These are phyloP conservation scores for Pistacia atlantica DNA, from an alignment of 345 rosid species.

Conservation along the genomic window DNA sequence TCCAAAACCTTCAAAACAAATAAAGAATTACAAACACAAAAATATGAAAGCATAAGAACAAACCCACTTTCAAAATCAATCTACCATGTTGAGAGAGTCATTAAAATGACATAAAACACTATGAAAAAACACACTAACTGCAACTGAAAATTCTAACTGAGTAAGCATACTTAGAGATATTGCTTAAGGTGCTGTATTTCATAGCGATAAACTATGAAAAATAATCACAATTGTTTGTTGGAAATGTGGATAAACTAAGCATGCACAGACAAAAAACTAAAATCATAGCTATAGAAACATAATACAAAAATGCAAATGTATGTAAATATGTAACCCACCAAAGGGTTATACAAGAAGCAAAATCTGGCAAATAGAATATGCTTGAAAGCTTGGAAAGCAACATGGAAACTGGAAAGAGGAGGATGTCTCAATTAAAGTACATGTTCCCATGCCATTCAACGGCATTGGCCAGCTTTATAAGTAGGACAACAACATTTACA, in stretches of 20 bases:
- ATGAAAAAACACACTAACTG: too few relatives aligned
- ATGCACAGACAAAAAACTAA: neutral
- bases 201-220: neutral
- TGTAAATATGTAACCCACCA: neutral
- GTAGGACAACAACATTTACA: neutral
- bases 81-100: too few relatives aligned
- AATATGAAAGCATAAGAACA: too few relatives aligned
- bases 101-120: too few relatives aligned
- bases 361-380: neutral
- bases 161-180: neutral
- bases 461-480: neutral
- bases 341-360: neutral
- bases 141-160: too few relatives aligned
- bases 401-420: neutral
- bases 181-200: neutral
- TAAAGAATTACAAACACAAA: too few relatives aligned
- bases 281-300: neutral
- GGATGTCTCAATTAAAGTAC: neutral
- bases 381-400: neutral
- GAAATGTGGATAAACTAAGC: neutral
- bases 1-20: too few relatives aligned
- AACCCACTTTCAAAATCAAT: too few relatives aligned
- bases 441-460: neutral
- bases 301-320: neutral
- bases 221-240: neutral